Evolutionary conservation across 352 stramenopile species (phyloP).

Genomic region (Thalassiosira sp.): DNA sequence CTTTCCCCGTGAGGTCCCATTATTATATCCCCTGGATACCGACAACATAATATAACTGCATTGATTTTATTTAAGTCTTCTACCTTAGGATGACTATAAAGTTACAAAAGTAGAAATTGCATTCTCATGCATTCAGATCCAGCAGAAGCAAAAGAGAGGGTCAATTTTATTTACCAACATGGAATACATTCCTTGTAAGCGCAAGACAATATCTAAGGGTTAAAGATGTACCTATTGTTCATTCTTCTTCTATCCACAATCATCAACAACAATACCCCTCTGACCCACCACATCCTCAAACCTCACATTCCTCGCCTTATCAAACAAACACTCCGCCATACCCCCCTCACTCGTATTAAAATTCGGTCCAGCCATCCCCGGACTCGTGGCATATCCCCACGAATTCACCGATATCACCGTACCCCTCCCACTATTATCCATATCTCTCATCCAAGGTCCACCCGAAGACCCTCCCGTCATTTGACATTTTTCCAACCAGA

Average conservation of each 20-base stretch:
- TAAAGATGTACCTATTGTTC: too few relatives aligned
- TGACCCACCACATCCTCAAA: slow-evolving; percentile 16
- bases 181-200: too few relatives aligned
- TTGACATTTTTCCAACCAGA: slow-evolving; percentile 35
- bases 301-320: slow-evolving; percentile 18
- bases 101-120: too few relatives aligned
- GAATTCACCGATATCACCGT: slow-evolving; percentile 41
- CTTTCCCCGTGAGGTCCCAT: not conserved
- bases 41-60: too few relatives aligned
- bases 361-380: slow-evolving; percentile 37
- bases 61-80: too few relatives aligned
- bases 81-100: too few relatives aligned
- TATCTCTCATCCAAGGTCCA: slow-evolving; percentile 41
- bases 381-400: slow-evolving; percentile 29
- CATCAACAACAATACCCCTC: slow-evolving; percentile 7
- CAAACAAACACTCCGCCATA: slow-evolving; percentile 34
- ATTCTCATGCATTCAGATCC: too few relatives aligned
- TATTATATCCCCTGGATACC: too few relatives aligned
- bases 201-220: too few relatives aligned
- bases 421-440: slow-evolving; percentile 22
- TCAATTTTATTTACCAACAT: too few relatives aligned
- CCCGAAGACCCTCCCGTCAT: slow-evolving; percentile 33
- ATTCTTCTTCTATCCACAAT: slow-evolving; percentile 5
- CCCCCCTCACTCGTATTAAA: slow-evolving; percentile 19
- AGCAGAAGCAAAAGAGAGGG: too few relatives aligned